Percentiles rank a stretch among this genome's conserved stretches.
These are phyloP conservation scores for Naegleria gruberi DNA, from an alignment of 208 protist genomes.

Conservation along the genomic window DNA sequence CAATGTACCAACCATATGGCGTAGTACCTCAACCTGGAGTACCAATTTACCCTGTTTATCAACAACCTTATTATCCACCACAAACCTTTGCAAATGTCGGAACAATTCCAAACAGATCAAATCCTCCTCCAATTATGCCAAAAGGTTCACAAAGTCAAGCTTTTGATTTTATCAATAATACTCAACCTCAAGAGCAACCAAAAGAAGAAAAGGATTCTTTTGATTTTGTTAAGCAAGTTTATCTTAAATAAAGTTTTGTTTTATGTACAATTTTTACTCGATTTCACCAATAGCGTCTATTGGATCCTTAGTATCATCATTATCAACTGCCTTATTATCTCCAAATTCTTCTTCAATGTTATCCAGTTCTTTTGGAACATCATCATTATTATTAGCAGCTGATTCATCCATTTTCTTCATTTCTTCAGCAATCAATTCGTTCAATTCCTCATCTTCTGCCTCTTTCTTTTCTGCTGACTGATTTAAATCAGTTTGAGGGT, in stretches of 20 bases:
- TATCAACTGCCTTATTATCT: not conserved
- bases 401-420: not conserved
- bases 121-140: not conserved
- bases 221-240: constrained; percentile 10
- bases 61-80: not conserved
- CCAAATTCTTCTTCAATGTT: not conserved
- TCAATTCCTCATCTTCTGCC: not conserved
- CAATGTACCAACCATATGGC: not conserved
- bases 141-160: not conserved
- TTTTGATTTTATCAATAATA: not conserved
- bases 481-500: not conserved
- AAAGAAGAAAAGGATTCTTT: not conserved
- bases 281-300: not conserved
- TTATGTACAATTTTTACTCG: not conserved
- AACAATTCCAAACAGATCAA: not conserved
- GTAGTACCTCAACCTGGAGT: not conserved
- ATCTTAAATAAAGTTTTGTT: not conserved
- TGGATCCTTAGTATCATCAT: not conserved
- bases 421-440: not conserved
- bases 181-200: not conserved
- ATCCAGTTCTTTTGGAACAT: not conserved
- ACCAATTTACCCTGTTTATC: not conserved
- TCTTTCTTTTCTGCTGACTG: too few species aligned
- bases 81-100: not conserved
- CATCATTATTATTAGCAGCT: too few species aligned